These are phyloP conservation scores for Metarhizium anisopliae DNA, from an alignment of 2,329 filamentous ascomycete genomes.

Conservation along the genomic window DNA sequence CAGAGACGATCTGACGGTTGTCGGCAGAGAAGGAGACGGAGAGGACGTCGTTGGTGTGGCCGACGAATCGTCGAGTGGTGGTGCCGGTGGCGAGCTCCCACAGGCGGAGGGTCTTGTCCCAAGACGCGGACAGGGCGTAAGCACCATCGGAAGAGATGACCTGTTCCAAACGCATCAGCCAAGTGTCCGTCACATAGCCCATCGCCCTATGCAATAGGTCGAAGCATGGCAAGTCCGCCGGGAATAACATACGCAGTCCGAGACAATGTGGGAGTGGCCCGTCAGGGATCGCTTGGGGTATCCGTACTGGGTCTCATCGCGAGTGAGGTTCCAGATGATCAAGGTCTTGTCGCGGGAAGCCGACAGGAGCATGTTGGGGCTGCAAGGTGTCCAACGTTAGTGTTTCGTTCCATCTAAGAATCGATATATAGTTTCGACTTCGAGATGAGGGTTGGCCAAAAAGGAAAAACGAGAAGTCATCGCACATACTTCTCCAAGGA, in stretches of 20 bases:
- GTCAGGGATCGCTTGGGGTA: slow-evolving; percentile 98
- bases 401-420: not conserved
- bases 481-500: slow-evolving; percentile 89
- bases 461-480: not conserved
- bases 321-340: slow-evolving; percentile 99
- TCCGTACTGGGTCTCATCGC: slow-evolving; percentile 95
- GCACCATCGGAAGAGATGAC: slow-evolving; percentile 99
- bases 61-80: slow-evolving; percentile 96
- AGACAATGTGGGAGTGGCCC: slow-evolving; percentile 99
- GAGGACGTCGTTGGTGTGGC: slow-evolving; percentile 98
- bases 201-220: not conserved
- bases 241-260: slow-evolving; percentile 82
- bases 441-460: not conserved
- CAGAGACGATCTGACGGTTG: slow-evolving; percentile 99
- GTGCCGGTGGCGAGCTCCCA: slow-evolving; percentile 97
- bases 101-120: slow-evolving; percentile 99
- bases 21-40: slow-evolving; percentile 99
- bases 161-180: slow-evolving; percentile 35
- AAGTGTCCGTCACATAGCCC: slow-evolving; percentile 3
- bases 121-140: slow-evolving; percentile 96
- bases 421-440: slow-evolving; percentile 2
- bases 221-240: not conserved
- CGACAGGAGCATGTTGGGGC: slow-evolving; percentile 99
- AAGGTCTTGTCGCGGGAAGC: slow-evolving; percentile 96
- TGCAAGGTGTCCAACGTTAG: slow-evolving; percentile 22